A percentile compares a stretch with the other conserved stretches of the same genome.
These are phyloP conservation scores for Eimeria nieschulzi DNA, from an alignment of 169 alveolate genomes.

Conservation along the genomic window DNA sequence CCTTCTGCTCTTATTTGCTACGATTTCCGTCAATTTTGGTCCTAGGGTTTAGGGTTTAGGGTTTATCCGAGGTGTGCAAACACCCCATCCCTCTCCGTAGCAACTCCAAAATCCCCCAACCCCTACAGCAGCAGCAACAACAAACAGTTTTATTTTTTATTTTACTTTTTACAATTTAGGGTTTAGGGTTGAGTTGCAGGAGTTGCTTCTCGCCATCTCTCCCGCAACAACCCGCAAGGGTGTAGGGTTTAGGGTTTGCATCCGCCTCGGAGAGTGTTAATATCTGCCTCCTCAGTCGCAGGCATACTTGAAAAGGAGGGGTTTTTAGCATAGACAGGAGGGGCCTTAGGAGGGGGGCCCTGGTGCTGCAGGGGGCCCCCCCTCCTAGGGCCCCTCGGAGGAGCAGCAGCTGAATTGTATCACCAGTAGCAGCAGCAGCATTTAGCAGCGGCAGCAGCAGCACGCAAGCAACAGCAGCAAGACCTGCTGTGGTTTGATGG, in stretches of 20 bases:
- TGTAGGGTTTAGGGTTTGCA: slow-evolving; percentile 23
- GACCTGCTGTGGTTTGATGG: background rate
- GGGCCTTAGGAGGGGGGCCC: background rate
- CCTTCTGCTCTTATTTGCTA: too few relatives aligned
- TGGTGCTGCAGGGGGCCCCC: slow-evolving; percentile 62
- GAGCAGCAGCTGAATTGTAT: slow-evolving; percentile 15
- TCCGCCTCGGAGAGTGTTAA: background rate
- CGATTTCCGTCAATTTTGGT: background rate
- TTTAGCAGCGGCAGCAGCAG: background rate
- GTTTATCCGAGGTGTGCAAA: slow-evolving; percentile 35
- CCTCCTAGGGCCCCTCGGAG: slow-evolving; percentile 19
- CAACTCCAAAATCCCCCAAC: background rate
- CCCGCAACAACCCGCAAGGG: background rate
- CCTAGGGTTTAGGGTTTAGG: background rate
- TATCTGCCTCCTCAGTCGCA: slow-evolving; percentile 27
- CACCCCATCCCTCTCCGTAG: slow-evolving; percentile 33
- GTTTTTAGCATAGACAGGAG: too few relatives aligned
- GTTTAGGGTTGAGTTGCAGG: slow-evolving; percentile 44
- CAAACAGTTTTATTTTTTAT: background rate
- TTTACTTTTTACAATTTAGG: background rate
- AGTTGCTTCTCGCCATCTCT: background rate
- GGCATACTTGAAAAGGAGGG: too few relatives aligned
- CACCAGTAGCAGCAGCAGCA: slow-evolving; percentile 11
- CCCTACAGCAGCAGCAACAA: background rate
- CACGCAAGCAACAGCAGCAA: slow-evolving; percentile 10